Evolutionary conservation across 2,329 filamentous ascomycete species (phyloP).

Genomic region (Rasamsonia emersonii): DNA sequence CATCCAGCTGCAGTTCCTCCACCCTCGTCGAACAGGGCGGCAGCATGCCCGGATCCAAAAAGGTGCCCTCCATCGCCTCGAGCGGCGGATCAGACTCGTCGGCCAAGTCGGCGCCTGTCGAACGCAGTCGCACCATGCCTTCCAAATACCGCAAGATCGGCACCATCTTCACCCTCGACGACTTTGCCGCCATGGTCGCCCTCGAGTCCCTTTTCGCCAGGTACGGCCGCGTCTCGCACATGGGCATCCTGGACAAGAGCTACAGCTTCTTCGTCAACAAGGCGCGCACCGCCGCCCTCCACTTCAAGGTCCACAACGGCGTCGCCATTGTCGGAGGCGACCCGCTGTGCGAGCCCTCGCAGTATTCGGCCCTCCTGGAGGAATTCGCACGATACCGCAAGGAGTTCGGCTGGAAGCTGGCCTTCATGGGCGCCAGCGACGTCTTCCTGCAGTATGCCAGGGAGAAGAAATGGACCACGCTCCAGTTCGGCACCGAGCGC

Average conservation of each 20-base stretch:
- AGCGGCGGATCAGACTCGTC: not conserved
- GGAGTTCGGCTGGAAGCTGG: constrained; percentile 21
- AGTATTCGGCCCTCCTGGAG: constrained; percentile 19
- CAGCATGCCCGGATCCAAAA: too few species aligned
- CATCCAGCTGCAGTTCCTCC: not conserved
- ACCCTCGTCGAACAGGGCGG: not conserved
- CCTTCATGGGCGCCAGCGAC: constrained; percentile 29
- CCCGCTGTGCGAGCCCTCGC: constrained; percentile 24
- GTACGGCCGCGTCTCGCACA: constrained; percentile 34
- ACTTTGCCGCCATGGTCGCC: constrained; percentile 24
- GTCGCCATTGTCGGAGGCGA: constrained; percentile 34
- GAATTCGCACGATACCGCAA: constrained; percentile 29
- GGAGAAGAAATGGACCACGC: constrained; percentile 23
- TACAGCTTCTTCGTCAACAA: constrained; percentile 34
- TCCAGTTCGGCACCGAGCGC: constrained; percentile 31
- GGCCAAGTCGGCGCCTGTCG: not conserved
- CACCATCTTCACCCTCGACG: constrained; percentile 20
- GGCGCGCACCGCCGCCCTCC: constrained; percentile 25
- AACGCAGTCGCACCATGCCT: not conserved
- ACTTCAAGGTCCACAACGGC: constrained; percentile 29
- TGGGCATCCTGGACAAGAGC: constrained; percentile 35
- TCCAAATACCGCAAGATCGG: constrained; percentile 3
- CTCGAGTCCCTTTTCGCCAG: constrained; percentile 21
- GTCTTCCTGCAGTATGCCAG: constrained; percentile 23
- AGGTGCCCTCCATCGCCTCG: too few species aligned